Percentiles rank a stretch among this genome's conserved stretches.
phyloP scores from a whole-genome alignment of 2,329 filamentous ascomycete species.

The Aplosporella prunicola region DNA sequence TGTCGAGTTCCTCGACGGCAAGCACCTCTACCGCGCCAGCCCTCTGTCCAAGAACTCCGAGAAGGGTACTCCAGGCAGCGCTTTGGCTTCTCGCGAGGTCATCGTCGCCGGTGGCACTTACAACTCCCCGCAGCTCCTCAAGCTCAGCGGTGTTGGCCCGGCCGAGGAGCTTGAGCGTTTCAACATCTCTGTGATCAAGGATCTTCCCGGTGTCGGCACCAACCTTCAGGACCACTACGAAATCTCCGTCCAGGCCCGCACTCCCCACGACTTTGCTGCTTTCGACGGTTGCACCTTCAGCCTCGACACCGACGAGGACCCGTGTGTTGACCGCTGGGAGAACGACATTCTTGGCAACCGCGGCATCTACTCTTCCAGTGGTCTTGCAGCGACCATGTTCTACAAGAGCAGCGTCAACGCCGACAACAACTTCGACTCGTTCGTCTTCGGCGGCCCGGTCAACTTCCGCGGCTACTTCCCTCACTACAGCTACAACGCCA shows the following conservation, averaged over 20 bases:
- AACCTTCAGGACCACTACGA: conserved; percentile 56
- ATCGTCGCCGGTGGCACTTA: conserved; percentile 46
- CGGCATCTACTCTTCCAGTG: conserved; percentile 41
- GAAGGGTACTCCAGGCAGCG: conserved; percentile 32
- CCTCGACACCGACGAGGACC: conserved; percentile 23
- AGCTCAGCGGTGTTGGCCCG: conserved; percentile 55
- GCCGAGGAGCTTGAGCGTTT: conserved; percentile 41
- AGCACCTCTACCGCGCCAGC: conserved; percentile 30
- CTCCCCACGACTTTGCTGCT: conserved; percentile 25
- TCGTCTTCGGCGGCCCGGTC: conserved; percentile 46
- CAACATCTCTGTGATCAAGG: conserved; percentile 44
- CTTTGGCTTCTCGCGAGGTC: conserved; percentile 35
- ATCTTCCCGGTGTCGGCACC: conserved; percentile 53
- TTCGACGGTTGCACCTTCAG: conserved; percentile 31
- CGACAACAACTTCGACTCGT: conserved; percentile 43
- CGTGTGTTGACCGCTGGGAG: conserved; percentile 37
- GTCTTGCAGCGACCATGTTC: conserved; percentile 43
- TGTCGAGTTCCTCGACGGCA: conserved; percentile 34
- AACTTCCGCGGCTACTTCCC: conserved; percentile 50
- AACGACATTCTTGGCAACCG: conserved; percentile 18
- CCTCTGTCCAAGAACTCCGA: conserved; percentile 18
- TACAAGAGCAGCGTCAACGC: conserved; percentile 28
- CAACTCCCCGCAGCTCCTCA: conserved; percentile 56
- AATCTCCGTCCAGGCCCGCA: conserved; percentile 43
- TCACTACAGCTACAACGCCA: conserved; percentile 39